Evolutionary conservation across 441 rosid species (phyloP), one percentile per base, ranked within the genome.

Genomic region (Arabidopsis hybrid): DNA sequence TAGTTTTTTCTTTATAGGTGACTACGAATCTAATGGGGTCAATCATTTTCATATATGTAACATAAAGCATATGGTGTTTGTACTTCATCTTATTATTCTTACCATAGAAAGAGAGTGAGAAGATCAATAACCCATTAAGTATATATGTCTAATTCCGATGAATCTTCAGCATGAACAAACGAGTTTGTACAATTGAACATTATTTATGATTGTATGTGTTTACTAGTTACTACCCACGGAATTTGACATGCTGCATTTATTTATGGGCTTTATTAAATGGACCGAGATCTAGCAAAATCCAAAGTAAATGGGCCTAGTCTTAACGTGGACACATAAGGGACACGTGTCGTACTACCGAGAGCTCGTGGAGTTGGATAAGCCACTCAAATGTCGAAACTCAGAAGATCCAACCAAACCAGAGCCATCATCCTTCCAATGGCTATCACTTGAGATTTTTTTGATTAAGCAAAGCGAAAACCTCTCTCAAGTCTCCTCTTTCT

Each of bases 351-450:
- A 31, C 4, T 52, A 8, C 34, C 29, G 59, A 47, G 70, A 62
- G 56, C 63, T 74, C 64, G 49, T 60, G 66, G 71, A 64, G 42
- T 45, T 75, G 82, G 91, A 87, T 84, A 87, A 88, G 91, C 86
- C 75, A 14, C 21, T n/a, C 58, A 56, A 51, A 70, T 26, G 70
- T 69, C 82, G 16, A 72, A 76, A 66, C 65, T 79, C 75, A 71
- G 79, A 72, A 76, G 76, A 74, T 81, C 45, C 78, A 74, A 72
- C 56, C 72, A 12, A 2, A 12, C 29, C 29, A 46, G 8, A 35
- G 65, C 51, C 78, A 26, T 43, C 57, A 45, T 7, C 46, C 60
- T 56, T 58, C 45, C 43, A 36, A 65, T 62, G 46, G 75, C 38
- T 67, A 61, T 65, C 65, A 73, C 70, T 47, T 68, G 35, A 21